Evolutionary conservation across 2,329 filamentous ascomycete genomes (phyloP).

Genomic region (Lecanosticta acicola): DNA sequence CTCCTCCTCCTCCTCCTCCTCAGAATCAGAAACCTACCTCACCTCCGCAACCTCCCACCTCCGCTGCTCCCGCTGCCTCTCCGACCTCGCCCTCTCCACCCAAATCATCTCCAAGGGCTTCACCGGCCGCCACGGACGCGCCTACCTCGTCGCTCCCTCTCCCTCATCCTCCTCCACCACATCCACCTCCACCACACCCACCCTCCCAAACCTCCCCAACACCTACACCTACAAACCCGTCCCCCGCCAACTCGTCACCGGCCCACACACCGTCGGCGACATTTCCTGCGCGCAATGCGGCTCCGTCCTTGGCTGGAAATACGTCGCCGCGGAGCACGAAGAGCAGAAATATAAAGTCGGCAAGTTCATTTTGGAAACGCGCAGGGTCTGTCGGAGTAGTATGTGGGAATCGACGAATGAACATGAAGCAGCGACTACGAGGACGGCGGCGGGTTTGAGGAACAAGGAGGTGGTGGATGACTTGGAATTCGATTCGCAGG

Average conservation of each 20-base stretch:
- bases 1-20: conserved; percentile 15
- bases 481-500: conserved; percentile 59
- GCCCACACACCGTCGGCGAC: conserved; percentile 57
- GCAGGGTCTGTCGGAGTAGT: conserved; percentile 45
- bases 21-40: conserved; percentile 36
- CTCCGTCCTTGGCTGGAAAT: conserved; percentile 58
- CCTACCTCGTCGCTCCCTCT: conserved; percentile 54
- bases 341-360: conserved; percentile 59
- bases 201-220: conserved; percentile 49
- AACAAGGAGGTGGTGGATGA: conserved; percentile 19
- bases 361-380: conserved; percentile 62
- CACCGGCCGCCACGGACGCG: conserved; percentile 59
- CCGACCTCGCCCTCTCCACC: conserved; percentile 53
- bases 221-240: conserved; percentile 53
- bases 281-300: conserved; percentile 54
- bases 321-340: conserved; percentile 57
- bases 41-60: conserved; percentile 48
- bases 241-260: conserved; percentile 56
- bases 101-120: conserved; percentile 62
- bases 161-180: conserved; percentile 28
- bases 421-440: too few species aligned
- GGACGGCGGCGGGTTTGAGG: conserved; percentile 14
- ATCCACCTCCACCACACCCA: conserved; percentile 24
- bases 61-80: conserved; percentile 54
- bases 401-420: conserved; percentile 51